A percentile compares a stretch with the other conserved stretches of the same genome.
phyloP scores from a whole-genome alignment of 768 basidiomycete genomes.

The Russula vinacea region DNA sequence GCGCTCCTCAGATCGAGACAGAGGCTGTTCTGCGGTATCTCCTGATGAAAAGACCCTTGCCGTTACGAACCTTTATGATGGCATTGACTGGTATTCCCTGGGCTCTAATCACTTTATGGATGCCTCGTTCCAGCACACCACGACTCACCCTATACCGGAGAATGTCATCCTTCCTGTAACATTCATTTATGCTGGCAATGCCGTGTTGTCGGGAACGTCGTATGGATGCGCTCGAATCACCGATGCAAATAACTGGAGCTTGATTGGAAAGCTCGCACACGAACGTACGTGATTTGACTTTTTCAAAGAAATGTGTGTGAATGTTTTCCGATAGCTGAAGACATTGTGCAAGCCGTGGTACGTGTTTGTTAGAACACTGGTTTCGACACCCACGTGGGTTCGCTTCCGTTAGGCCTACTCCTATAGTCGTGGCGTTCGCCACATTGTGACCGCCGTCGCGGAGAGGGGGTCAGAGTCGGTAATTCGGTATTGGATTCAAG shows the following conservation, averaged over 20 bases:
- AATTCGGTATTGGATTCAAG: slow-evolving; percentile 5
- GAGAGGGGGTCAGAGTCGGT: not conserved
- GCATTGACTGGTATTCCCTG: slow-evolving; percentile 9
- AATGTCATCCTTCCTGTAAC: not conserved
- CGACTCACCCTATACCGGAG: not conserved
- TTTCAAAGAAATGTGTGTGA: not conserved
- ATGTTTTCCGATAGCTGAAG: not conserved
- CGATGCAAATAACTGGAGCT: not conserved
- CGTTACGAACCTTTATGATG: not conserved
- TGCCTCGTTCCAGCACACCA: not conserved
- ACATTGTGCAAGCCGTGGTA: slow-evolving; percentile 1
- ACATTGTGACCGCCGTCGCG: slow-evolving; percentile 4
- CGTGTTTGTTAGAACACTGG: not conserved
- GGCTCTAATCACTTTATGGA: not conserved
- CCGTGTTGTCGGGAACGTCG: not conserved
- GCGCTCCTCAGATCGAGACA: not conserved
- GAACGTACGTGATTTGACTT: not conserved
- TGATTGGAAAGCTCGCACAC: not conserved
- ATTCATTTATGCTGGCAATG: not conserved
- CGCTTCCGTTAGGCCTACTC: not conserved
- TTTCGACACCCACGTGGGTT: not conserved
- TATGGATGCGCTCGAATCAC: slow-evolving; percentile 1
- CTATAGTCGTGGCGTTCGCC: not conserved
- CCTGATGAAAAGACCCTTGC: not conserved
- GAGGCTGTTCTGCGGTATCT: slow-evolving; percentile 7